Evolutionary conservation across 2,329 filamentous ascomycete species (phyloP).

Genomic region (Didymella sp.): DNA sequence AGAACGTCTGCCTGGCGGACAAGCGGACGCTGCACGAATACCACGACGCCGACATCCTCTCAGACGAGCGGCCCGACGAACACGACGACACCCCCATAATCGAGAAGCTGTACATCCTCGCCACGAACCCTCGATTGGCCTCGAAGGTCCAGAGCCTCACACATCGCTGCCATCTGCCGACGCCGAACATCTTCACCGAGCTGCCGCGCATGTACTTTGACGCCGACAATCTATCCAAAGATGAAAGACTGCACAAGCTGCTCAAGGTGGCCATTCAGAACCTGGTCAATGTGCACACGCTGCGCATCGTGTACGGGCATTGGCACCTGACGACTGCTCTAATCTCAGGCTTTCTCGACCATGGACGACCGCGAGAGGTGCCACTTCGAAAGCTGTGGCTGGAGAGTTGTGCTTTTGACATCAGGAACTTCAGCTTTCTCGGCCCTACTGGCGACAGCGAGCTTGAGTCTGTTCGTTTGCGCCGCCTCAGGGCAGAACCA

Average conservation of each 20-base stretch:
- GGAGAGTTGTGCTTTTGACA: conserved; percentile 51
- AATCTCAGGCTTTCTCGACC: conserved; percentile 51
- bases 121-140: conserved; percentile 51
- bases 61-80: conserved; percentile 31
- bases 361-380: conserved; percentile 31
- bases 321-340: conserved; percentile 51
- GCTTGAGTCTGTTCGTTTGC: conserved; percentile 53
- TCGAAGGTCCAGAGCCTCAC: conserved; percentile 53
- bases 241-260: conserved; percentile 51
- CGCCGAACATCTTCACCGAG: conserved; percentile 54
- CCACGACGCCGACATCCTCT: conserved; percentile 23
- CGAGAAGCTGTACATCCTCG: conserved; percentile 52
- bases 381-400: conserved; percentile 55
- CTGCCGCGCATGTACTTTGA: conserved; percentile 52
- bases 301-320: conserved; percentile 56
- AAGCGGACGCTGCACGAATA: conserved; percentile 42
- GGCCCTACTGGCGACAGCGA: conserved; percentile 35
- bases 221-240: conserved; percentile 49
- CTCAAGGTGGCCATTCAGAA: conserved; percentile 49
- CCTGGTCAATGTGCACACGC: conserved; percentile 53
- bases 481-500: conserved; percentile 48
- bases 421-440: conserved; percentile 25
- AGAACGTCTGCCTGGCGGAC: conserved; percentile 51
- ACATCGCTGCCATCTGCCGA: conserved; percentile 56
- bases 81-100: conserved; percentile 54